Evolutionary conservation across 2,329 filamentous ascomycete genomes (phyloP), one percentile per base, ranked within the genome.

Genomic region (Penicillium sp.): DNA sequence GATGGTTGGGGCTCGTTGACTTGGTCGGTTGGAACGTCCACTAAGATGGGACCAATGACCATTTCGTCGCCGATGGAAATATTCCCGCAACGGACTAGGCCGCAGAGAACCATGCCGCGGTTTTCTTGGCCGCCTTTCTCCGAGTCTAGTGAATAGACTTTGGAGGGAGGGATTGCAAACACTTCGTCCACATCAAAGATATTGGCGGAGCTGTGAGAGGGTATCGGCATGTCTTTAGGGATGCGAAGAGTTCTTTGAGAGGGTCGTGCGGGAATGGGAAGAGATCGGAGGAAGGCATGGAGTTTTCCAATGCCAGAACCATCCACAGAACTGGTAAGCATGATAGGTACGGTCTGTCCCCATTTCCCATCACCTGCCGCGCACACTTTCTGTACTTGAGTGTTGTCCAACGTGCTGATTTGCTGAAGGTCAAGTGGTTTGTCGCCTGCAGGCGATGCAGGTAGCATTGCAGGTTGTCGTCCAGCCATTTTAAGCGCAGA

Each of bases 181-280:
- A 92, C 86, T 65, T 97, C 93, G 70, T 97, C 93, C 25, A 97
- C 84, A 68, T 97, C 90, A 68, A 97, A 97, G 2, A 97, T 76
- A 34, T 84, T 84, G 5, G 79, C 78, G 2, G 86, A 84, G 54
- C 84, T 81, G 57, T 86, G 81, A 0, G 64, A 52, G 2, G 54
- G 16, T 13, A 39, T n/a, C 16, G 55, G 44, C 15, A 46, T 13
- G 13, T 53, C 47, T n/a, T 59, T 65, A 4, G 62, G 50, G 36
- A 68, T 27, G 3, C 53, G 60, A 19, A 68, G 54, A n/a, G 50
- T 60, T 53, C 66, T 67, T 29, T 67, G 63, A 2, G 64, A 53
- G 27, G 68, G 68, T 9, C 56, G 66, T 2, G 80, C 76, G 7
- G 88, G 87, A 23, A 93, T 80, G 0, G 92, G 92, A 40, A 99